These are phyloP conservation scores for Aspergillus hortae DNA, from an alignment of 2,329 filamentous ascomycete species.

Conservation along the genomic window DNA sequence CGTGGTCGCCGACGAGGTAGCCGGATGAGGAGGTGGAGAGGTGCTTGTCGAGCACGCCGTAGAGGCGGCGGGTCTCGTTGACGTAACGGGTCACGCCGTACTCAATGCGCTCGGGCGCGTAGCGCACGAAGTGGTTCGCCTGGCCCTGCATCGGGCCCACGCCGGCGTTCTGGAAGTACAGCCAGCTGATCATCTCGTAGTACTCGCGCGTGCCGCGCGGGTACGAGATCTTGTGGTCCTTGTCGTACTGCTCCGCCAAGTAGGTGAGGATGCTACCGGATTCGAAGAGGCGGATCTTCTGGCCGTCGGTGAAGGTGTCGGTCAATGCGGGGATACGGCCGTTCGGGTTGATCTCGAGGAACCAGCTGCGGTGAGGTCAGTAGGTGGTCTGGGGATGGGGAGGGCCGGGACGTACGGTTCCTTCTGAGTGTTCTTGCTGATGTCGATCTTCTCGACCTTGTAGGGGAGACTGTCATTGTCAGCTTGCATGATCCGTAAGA, in stretches of 20 bases:
- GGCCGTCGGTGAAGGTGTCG: constrained; percentile 71
- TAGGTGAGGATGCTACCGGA: constrained; percentile 82
- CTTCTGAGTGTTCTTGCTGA: constrained; percentile 74
- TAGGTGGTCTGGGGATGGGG: not conserved
- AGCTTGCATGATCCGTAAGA: not conserved
- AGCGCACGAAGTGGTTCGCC: constrained; percentile 78
- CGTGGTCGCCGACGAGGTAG: constrained; percentile 50
- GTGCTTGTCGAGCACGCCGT: constrained; percentile 71
- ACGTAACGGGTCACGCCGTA: constrained; percentile 80
- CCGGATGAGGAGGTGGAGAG: constrained; percentile 51
- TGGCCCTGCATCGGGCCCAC: constrained; percentile 82
- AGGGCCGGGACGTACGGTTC: constrained; percentile 45
- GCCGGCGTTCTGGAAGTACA: constrained; percentile 74
- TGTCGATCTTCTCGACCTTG: constrained; percentile 67
- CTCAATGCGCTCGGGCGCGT: constrained; percentile 76
- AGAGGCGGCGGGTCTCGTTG: constrained; percentile 80
- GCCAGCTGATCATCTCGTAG: constrained; percentile 77
- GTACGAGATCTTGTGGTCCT: constrained; percentile 77
- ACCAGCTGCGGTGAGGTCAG: constrained; percentile 56
- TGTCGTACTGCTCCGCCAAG: constrained; percentile 76
- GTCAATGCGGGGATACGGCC: constrained; percentile 86
- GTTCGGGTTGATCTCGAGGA: constrained; percentile 87
- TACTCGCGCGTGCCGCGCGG: constrained; percentile 68
- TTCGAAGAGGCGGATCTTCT: constrained; percentile 75
- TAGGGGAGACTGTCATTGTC: constrained; percentile 59